phyloP scores from a whole-genome alignment of 1,139 yeast genomes.

The Debaryomycetaceae sp. region DNA sequence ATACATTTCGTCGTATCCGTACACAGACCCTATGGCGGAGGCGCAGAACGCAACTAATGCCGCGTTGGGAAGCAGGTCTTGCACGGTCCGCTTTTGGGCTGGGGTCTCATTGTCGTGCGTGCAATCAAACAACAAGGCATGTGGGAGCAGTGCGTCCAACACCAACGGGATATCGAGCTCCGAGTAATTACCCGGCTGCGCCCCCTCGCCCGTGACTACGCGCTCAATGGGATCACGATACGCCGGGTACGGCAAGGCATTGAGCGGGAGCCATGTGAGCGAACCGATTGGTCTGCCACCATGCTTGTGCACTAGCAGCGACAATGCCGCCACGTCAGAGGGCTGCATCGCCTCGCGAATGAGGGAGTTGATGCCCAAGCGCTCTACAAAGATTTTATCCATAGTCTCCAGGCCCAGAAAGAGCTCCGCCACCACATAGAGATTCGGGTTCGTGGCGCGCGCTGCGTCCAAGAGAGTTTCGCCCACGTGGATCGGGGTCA shows the following conservation, averaged over 20 bases:
- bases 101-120: slow-evolving; percentile 95
- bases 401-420: slow-evolving; percentile 87
- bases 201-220: slow-evolving; percentile 9
- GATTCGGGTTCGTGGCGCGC: slow-evolving; percentile 68
- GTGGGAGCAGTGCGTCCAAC: slow-evolving; percentile 62
- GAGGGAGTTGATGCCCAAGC: slow-evolving; percentile 77
- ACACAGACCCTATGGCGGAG: slow-evolving; percentile 88
- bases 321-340: slow-evolving; percentile 76
- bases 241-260: slow-evolving; percentile 60
- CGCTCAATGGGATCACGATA: slow-evolving; percentile 20
- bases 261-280: slow-evolving; percentile 64
- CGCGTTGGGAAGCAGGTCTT: slow-evolving; percentile 90
- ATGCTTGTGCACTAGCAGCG: slow-evolving; percentile 78
- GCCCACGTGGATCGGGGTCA: slow-evolving; percentile 93
- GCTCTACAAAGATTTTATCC: slow-evolving; percentile 84
- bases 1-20: slow-evolving; percentile 89
- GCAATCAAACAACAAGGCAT: slow-evolving; percentile 94
- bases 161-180: slow-evolving; percentile 59
- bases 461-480: slow-evolving; percentile 84
- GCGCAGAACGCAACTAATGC: slow-evolving; percentile 90
- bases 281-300: slow-evolving; percentile 97
- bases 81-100: slow-evolving; percentile 78
- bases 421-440: slow-evolving; percentile 89
- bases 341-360: slow-evolving; percentile 98
- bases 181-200: slow-evolving; percentile 27